These are phyloP conservation scores for Penicillium sp. DNA, from an alignment of 2,329 filamentous ascomycete species.

Conservation along the genomic window DNA sequence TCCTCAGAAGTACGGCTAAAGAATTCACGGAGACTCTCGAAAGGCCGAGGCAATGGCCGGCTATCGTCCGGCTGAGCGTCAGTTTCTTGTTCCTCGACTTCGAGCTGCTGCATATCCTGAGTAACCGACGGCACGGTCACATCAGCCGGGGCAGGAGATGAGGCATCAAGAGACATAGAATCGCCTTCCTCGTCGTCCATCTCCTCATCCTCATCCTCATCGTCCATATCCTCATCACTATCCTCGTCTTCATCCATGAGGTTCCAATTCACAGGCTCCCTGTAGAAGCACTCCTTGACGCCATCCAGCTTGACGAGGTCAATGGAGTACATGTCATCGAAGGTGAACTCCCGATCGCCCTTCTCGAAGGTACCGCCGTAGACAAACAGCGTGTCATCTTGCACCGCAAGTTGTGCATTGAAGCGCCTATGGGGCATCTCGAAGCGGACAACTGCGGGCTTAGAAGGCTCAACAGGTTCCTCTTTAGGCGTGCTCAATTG, in stretches of 20 bases:
- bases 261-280: constrained; percentile 83
- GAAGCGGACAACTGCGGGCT: constrained; percentile 65
- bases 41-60: constrained; percentile 74
- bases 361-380: constrained; percentile 96
- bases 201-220: constrained; percentile 46
- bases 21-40: constrained; percentile 89
- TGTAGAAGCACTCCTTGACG: constrained; percentile 84
- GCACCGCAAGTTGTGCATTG: constrained; percentile 85
- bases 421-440: constrained; percentile 89
- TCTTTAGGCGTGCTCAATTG: constrained; percentile 48
- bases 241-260: constrained; percentile 55
- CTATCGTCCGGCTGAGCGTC: constrained; percentile 64
- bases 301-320: constrained; percentile 95
- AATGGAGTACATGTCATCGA: constrained; percentile 90
- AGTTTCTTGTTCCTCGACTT: constrained; percentile 40
- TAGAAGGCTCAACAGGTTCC: constrained; percentile 51
- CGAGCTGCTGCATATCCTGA: constrained; percentile 37
- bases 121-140: constrained; percentile 37
- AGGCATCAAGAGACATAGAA: constrained; percentile 43
- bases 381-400: constrained; percentile 89
- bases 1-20: constrained; percentile 82
- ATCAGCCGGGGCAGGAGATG: constrained; percentile 39
- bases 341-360: constrained; percentile 90
- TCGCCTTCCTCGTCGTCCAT: constrained; percentile 47
- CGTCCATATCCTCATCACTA: constrained; percentile 57